These are phyloP conservation scores for Xylaria hypoxylon DNA, from an alignment of 2,329 filamentous ascomycete genomes.

Conservation along the genomic window DNA sequence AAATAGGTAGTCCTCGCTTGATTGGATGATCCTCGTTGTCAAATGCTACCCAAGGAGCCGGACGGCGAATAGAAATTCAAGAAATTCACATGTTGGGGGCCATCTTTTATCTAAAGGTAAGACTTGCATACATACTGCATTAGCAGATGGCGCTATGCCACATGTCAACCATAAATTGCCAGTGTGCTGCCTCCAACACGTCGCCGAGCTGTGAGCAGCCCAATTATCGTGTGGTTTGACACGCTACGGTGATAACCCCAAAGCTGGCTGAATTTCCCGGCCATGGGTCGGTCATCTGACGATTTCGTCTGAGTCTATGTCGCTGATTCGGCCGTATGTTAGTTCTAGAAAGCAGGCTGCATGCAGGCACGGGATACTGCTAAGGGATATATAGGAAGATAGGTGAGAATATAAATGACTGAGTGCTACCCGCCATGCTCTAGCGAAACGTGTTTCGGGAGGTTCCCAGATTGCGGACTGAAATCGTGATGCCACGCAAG, in stretches of 20 bases:
- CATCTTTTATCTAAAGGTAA: conserved; percentile 41
- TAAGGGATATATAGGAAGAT: not conserved
- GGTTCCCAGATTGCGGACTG: not conserved
- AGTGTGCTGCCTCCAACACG: conserved; percentile 38
- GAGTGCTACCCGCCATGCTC: conserved; percentile 10
- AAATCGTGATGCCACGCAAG: conserved; percentile 18
- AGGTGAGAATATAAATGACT: conserved; percentile 25
- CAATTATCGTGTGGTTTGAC: conserved; percentile 40
- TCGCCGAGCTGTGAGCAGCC: conserved; percentile 41
- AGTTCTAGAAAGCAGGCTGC: conserved; percentile 9
- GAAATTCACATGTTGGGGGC: conserved; percentile 22
- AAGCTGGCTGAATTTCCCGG: conserved; percentile 36
- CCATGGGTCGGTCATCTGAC: conserved; percentile 45
- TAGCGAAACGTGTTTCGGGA: conserved; percentile 3
- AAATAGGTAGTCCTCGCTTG: conserved; percentile 3
- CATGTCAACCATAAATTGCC: conserved; percentile 39
- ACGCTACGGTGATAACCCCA: conserved; percentile 38
- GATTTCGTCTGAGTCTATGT: conserved; percentile 33
- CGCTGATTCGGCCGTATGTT: conserved; percentile 26
- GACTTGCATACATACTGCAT: conserved; percentile 40
- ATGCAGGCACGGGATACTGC: conserved; percentile 13
- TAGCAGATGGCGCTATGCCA: conserved; percentile 40
- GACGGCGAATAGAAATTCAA: conserved; percentile 40
- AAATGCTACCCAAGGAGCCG: conserved; percentile 10
- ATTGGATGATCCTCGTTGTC: conserved; percentile 19